Conservation (phyloP, 768 basidiomycete species). For the Lactarius sanguifluus region DNA sequence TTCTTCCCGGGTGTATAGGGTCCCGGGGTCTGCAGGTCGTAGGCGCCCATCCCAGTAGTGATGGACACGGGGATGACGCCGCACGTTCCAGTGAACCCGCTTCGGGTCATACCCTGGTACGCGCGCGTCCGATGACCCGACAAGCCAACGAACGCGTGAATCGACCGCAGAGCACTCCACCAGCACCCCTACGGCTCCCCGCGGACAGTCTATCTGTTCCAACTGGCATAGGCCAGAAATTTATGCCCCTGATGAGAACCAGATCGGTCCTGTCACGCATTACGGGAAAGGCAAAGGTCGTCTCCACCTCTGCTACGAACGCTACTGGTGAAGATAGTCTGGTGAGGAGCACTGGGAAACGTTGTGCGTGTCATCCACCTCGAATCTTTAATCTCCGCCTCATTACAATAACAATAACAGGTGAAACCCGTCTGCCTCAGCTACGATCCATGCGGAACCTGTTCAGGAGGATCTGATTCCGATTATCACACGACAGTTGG, state of each 20-base stretch:
- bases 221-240: not conserved
- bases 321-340: not conserved
- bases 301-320: not conserved
- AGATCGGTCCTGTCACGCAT: conserved; percentile 5
- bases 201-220: not conserved
- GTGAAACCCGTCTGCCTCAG: not conserved
- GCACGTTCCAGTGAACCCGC: not conserved
- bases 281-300: not conserved
- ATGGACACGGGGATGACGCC: not conserved
- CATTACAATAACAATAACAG: not conserved
- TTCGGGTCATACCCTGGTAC: not conserved
- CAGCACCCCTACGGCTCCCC: not conserved
- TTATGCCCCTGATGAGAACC: conserved; percentile 1
- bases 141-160: not conserved
- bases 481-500: not conserved
- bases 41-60: not conserved
- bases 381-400: not conserved
- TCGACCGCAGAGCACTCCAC: not conserved
- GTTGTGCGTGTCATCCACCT: not conserved
- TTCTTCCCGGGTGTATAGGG: not conserved
- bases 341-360: not conserved
- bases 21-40: not conserved
- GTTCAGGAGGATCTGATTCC: conserved; percentile 1
- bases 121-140: not conserved
- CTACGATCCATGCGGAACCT: not conserved